These are phyloP conservation scores for Penicillium canescens DNA, from an alignment of 495 filamentous ascomycete genomes.

Conservation along the genomic window DNA sequence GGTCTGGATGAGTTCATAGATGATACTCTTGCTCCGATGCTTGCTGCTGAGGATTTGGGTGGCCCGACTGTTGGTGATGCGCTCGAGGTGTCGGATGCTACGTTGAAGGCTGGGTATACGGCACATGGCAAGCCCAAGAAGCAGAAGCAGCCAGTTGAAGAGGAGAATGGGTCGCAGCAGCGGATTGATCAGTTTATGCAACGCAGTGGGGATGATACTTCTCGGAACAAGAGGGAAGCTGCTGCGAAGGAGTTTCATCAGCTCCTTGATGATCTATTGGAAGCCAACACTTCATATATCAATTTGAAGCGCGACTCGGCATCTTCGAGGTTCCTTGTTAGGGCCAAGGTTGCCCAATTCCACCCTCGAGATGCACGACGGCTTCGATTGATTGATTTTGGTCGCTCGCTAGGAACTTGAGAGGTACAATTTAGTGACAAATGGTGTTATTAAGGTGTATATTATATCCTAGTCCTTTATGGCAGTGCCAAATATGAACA, in stretches of 20 bases:
- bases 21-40: constrained; percentile 70
- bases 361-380: constrained; percentile 78
- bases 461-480: constrained; percentile 16
- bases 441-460: constrained; percentile 17
- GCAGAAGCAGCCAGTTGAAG: constrained; percentile 43
- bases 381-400: constrained; percentile 82
- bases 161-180: constrained; percentile 55
- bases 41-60: constrained; percentile 83
- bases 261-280: constrained; percentile 64
- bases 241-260: constrained; percentile 67
- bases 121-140: constrained; percentile 70
- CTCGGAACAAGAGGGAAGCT: constrained; percentile 59
- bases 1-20: constrained; percentile 73
- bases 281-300: constrained; percentile 66
- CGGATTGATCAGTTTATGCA: constrained; percentile 77
- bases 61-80: constrained; percentile 81
- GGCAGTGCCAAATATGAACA: constrained; percentile 3
- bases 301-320: constrained; percentile 74
- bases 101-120: constrained; percentile 69
- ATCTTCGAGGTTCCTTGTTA: constrained; percentile 76
- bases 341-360: constrained; percentile 82
- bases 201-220: constrained; percentile 30
- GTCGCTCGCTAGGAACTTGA: constrained; percentile 66
- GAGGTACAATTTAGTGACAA: constrained; percentile 28
- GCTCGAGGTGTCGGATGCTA: constrained; percentile 60